Base-by-base conservation (phyloP, 129 eudicot genomes). In the Ambrosia artemisiifolia region DNA sequence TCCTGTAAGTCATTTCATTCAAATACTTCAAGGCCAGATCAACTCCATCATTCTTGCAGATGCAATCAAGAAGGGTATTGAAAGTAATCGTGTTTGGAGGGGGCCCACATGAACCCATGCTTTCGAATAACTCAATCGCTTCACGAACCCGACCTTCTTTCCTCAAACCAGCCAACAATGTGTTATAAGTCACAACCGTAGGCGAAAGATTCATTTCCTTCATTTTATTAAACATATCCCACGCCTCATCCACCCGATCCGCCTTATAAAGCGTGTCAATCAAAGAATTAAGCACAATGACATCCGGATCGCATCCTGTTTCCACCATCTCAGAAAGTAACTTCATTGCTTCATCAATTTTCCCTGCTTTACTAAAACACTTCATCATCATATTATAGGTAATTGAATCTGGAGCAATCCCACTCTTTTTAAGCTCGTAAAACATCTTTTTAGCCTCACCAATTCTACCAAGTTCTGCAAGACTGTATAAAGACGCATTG, bases 361-460 rank as follows among this genome's bases (percentile, higher is more conserved):
- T 84, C 28, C 93, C 91, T 0, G 90, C 96, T 54, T 82, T 81
- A 78, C 96, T 83, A 60, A 83, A 94, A 79, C 97, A 94, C 70
- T 90, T 94, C 89, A 94, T 90, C 97, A 94, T 94, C 97, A 94
- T 90, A 79, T 90, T 88, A 80, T 88, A 94, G 36, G 99, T 90
- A 49, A 94, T 88, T 11, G 95, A 85, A 84, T 94, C 97, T 20
- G 99, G 97, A 59, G 85, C 91, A 79, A 90, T 81, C 57, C 94
- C 99, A 74, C 97, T 94, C 76, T 68, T 80, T 61, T 72, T 88
- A 9, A 94, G 86, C 36, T 89, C 94, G 54, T 81, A 62, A 63
- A 94, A 88, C 63, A 90, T 80, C 75, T 70, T 79, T 75, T 83
- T 86, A 28, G 97, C 96, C 84, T 94, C 97, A 57, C 79, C 77